Conservation (phyloP, 306 rosid species). For the Acacia confusa region DNA sequence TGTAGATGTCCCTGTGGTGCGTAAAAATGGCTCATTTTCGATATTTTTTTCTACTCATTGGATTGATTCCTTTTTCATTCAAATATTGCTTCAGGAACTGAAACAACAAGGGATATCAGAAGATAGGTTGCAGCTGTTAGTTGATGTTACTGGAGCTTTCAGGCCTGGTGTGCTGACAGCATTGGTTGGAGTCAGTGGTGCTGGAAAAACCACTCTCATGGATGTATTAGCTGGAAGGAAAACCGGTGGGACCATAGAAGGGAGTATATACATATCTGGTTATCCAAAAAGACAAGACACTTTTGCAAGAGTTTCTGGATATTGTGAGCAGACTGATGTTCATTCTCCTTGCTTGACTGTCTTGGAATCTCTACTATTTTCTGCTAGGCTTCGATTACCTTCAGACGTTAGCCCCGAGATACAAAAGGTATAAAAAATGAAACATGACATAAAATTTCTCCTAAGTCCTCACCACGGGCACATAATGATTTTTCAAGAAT, state of each 20-base stretch:
- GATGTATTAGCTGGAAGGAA: slow-evolving; percentile 84
- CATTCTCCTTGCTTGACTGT: slow-evolving; percentile 82
- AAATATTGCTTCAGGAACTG: slow-evolving; percentile 65
- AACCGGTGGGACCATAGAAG: slow-evolving; percentile 77
- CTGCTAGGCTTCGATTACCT: slow-evolving; percentile 80
- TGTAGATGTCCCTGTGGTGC: slow-evolving; percentile 89
- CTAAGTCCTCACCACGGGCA: slow-evolving; percentile 6
- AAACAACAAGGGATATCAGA: slow-evolving; percentile 66
- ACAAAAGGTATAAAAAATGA: slow-evolving; percentile 40
- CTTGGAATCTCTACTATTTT: slow-evolving; percentile 67
- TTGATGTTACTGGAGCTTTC: slow-evolving; percentile 71
- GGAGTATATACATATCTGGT: slow-evolving; percentile 64
- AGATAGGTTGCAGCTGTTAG: slow-evolving; percentile 62
- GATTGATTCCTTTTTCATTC: slow-evolving; percentile 42
- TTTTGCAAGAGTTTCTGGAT: slow-evolving; percentile 82
- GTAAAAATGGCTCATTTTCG: slow-evolving; percentile 30
- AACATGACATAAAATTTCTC: not conserved
- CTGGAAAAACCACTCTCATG: slow-evolving; percentile 89
- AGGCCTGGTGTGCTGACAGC: slow-evolving; percentile 87
- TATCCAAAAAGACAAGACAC: slow-evolving; percentile 75
- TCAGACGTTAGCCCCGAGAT: slow-evolving; percentile 52
- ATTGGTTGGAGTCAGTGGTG: slow-evolving; percentile 80
- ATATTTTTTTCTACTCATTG: slow-evolving; percentile 27
- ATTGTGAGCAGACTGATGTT: slow-evolving; percentile 81
- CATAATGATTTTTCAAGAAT: not conserved